Evolutionary conservation across 1,284 basidiomycete genomes (phyloP).

Genomic region (Fomitiporia mediterranea): DNA sequence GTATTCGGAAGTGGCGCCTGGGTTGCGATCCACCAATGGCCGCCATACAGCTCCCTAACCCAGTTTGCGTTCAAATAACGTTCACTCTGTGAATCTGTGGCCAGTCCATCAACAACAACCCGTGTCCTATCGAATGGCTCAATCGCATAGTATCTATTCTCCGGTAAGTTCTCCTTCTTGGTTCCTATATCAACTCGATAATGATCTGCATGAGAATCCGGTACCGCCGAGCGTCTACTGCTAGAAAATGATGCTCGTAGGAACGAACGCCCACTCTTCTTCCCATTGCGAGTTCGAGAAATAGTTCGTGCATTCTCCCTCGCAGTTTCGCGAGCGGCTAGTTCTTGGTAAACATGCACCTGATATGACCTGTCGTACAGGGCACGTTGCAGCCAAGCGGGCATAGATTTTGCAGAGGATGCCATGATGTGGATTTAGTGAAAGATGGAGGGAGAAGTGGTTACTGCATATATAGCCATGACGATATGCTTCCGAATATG

Average conservation of each 20-base stretch:
- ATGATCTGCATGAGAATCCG: conserved; percentile 30
- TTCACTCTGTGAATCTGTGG: conserved; percentile 30
- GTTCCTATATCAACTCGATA: conserved; percentile 36
- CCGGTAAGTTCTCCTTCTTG: conserved; percentile 35
- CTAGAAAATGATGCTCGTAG: conserved; percentile 23
- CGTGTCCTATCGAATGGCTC: conserved; percentile 77
- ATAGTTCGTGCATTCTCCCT: conserved; percentile 33
- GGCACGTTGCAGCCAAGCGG: conserved; percentile 30
- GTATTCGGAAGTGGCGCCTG: conserved; percentile 74
- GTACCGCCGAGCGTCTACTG: conserved; percentile 22
- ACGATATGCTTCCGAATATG: too few species aligned
- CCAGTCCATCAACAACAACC: conserved; percentile 42
- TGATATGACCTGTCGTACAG: conserved; percentile 32
- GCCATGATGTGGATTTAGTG: neutral
- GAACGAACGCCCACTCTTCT: conserved; percentile 26
- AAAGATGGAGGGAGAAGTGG: neutral
- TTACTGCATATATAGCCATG: too few species aligned
- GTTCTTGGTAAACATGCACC: conserved; percentile 30
- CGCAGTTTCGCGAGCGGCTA: conserved; percentile 40
- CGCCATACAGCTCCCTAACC: conserved; percentile 67
- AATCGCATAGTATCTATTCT: conserved; percentile 72
- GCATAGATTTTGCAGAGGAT: conserved; percentile 10
- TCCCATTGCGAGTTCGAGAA: conserved; percentile 31
- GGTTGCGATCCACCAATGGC: conserved; percentile 78
- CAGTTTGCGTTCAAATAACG: conserved; percentile 82